Evolutionary conservation across 805 yeast species (phyloP).

Genomic region (Wickerhamiella alocasiicola): DNA sequence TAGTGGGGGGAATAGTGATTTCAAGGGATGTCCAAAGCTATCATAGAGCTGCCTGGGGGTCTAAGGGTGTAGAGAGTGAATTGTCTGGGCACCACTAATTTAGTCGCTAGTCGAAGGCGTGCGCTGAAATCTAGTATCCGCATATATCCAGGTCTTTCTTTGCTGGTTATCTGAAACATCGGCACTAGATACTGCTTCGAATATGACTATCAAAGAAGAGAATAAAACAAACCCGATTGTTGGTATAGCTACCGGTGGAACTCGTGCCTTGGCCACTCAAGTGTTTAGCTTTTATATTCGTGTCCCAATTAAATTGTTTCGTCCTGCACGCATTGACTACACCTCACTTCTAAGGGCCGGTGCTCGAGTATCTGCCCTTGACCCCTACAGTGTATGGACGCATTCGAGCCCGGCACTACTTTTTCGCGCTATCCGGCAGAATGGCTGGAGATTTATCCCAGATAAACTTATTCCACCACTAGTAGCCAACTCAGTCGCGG

Average conservation of each 20-base stretch:
- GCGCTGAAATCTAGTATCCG: too few relatives aligned
- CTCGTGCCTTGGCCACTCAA: slow-evolving; percentile 72
- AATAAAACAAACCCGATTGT: slow-evolving; percentile 33
- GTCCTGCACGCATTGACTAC: slow-evolving; percentile 86
- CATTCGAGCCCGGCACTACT: slow-evolving; percentile 73
- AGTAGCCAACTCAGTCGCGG: slow-evolving; percentile 79
- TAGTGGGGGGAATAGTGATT: too few relatives aligned
- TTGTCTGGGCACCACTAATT: too few relatives aligned
- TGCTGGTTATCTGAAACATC: too few relatives aligned
- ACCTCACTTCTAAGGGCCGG: slow-evolving; percentile 31
- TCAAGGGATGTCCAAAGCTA: too few relatives aligned
- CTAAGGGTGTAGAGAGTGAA: too few relatives aligned
- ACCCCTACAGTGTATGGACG: slow-evolving; percentile 37
- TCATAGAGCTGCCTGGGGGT: too few relatives aligned
- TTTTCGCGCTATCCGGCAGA: slow-evolving; percentile 52
- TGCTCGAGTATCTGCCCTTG: slow-evolving; percentile 6
- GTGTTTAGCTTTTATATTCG: slow-evolving; percentile 65
- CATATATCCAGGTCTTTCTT: too few relatives aligned
- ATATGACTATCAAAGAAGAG: slow-evolving; percentile 2
- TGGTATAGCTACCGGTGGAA: slow-evolving; percentile 74
- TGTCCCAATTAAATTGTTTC: slow-evolving; percentile 70
- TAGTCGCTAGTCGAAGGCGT: too few relatives aligned
- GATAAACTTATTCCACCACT: slow-evolving; percentile 79
- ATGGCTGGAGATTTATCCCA: slow-evolving; percentile 82
- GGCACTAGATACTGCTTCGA: too few relatives aligned